Conservation (phyloP, 352 stramenopile genomes). For the Globisporangium abappressorium region DNA sequence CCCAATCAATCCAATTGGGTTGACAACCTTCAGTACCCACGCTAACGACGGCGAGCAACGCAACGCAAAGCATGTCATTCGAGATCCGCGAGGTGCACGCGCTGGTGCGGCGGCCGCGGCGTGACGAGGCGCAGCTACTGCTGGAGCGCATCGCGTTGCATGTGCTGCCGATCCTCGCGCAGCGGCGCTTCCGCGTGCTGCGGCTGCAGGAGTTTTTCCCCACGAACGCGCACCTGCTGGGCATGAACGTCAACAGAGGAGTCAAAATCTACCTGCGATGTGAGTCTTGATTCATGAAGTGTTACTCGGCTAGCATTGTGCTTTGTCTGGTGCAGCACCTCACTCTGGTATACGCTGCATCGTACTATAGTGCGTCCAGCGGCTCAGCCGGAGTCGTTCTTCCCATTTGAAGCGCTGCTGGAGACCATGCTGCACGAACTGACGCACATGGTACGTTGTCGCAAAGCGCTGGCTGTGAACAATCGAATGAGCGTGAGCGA, state of each 20-base stretch:
- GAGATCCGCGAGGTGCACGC: slow-evolving; percentile 36
- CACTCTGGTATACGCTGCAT: not conserved
- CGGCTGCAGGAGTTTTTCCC: slow-evolving; percentile 68
- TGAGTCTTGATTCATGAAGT: slow-evolving; percentile 17
- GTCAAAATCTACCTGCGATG: slow-evolving; percentile 69
- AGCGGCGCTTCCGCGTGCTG: slow-evolving; percentile 49
- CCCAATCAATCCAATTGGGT: not conserved
- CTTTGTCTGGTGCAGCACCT: not conserved
- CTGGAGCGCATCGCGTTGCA: slow-evolving; percentile 45
- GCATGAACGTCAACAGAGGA: slow-evolving; percentile 80
- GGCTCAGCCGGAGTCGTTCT: slow-evolving; percentile 22
- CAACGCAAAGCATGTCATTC: slow-evolving; percentile 6
- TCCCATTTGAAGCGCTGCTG: slow-evolving; percentile 57
- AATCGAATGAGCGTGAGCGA: not conserved
- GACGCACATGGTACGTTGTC: slow-evolving; percentile 49
- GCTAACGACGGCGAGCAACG: not conserved
- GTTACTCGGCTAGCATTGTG: not conserved
- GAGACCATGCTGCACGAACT: slow-evolving; percentile 77
- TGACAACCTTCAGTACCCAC: not conserved
- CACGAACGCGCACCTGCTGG: slow-evolving; percentile 50
- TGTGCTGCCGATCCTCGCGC: slow-evolving; percentile 58
- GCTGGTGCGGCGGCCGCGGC: slow-evolving; percentile 36
- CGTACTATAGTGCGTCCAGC: slow-evolving; percentile 36
- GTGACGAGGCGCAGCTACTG: slow-evolving; percentile 34
- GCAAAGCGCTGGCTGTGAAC: not conserved